Conservation (phyloP, 2,329 filamentous ascomycete species). For the Tolypocladium endophyticum region DNA sequence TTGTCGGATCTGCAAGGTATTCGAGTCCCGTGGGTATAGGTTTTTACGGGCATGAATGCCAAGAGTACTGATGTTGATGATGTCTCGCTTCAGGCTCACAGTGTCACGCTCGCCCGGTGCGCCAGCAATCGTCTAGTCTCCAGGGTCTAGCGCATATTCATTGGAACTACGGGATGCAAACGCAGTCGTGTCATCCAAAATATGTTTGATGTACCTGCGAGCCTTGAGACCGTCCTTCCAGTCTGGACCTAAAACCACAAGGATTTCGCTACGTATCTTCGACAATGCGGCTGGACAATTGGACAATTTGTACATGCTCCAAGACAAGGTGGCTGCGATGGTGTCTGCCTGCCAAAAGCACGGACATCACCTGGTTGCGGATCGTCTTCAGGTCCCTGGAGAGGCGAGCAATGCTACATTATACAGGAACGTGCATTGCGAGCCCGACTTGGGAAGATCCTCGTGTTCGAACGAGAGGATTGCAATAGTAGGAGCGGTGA, state of each 20-base stretch:
- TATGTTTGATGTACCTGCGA: constrained; percentile 72
- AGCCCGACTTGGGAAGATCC: constrained; percentile 55
- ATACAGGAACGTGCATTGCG: constrained; percentile 66
- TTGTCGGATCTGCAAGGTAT: constrained; percentile 33
- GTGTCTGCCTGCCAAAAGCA: constrained; percentile 76
- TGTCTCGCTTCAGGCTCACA: constrained; percentile 51
- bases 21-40: constrained; percentile 43
- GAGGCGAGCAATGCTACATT: constrained; percentile 59
- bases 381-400: constrained; percentile 54
- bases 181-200: constrained; percentile 70
- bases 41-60: constrained; percentile 62
- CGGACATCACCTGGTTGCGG: constrained; percentile 65
- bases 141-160: constrained; percentile 37
- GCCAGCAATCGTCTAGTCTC: constrained; percentile 11
- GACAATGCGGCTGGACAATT: constrained; percentile 55
- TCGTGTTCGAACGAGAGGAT: constrained; percentile 57
- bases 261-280: constrained; percentile 66
- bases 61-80: constrained; percentile 56
- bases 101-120: constrained; percentile 48
- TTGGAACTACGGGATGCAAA: constrained; percentile 64
- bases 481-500: too few species aligned
- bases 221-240: constrained; percentile 58
- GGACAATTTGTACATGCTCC: constrained; percentile 72
- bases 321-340: constrained; percentile 71
- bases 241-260: constrained; percentile 49